Evolutionary conservation across 257 asterid species (phyloP), one percentile per base, ranked within the genome.

Genomic region (Capsicum chinense): DNA sequence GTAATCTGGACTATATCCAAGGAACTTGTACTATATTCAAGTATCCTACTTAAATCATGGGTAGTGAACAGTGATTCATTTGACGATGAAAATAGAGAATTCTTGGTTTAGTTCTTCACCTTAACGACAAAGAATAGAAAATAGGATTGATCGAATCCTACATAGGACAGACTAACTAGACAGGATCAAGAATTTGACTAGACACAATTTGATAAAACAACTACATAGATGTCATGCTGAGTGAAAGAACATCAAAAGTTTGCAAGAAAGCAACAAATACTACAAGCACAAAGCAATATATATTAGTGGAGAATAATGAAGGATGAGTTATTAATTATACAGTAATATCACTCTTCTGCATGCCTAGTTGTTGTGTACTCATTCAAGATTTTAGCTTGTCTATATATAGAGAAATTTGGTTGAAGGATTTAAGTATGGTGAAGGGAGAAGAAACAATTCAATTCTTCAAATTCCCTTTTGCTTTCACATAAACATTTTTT

Each of bases 401-500:
- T 56, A 17, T 60, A 37, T 60, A 42, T 48, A 81, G n/a, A 44
- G 54, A 5, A 67, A 12, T 70, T 62, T 44, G 84, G 60, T 81
- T 81, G 59, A 81, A 60, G 15, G 44, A 44, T 81, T 56, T 62
- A 10, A 9, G 14, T 81, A 48, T 48, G 60, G 80, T 12, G 6
- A 19, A 44, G 56, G 56, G 80, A 44, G 80, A 48, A 74, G 60
- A 74, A 74, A 74, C 44, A 2, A 48, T 48, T 6, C 42, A 19
- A 48, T 19, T 74, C 60, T 19, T 74, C 19, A 50, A 13, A 50
- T 73, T 48, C 15, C 13, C 39, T 63, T 21, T 81, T 13, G 84
- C 84, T 81, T 81, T 44, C 52, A 81, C 62, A 78, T 63, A 11
- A 81, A 0, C 42, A 81, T 44, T 44, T 44, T 44, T 4, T 26